These are phyloP conservation scores for Mycoemilia scoparia DNA, from an alignment of 192 early-diverging fungal species.

Conservation along the genomic window DNA sequence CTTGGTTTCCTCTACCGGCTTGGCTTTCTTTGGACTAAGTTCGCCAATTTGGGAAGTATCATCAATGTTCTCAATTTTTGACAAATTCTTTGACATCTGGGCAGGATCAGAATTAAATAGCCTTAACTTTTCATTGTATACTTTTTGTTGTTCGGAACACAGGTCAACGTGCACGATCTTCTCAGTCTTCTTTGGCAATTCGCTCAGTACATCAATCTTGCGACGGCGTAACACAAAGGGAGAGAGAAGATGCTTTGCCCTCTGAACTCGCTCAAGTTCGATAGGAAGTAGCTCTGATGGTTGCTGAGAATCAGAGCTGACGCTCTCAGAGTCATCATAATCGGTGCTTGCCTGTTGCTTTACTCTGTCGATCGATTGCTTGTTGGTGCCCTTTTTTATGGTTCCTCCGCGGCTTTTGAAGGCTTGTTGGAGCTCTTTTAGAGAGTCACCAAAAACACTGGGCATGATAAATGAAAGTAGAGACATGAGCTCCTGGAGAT, in stretches of 20 bases:
- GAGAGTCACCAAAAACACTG: slow-evolving; percentile 39
- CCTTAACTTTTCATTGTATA: slow-evolving; percentile 44
- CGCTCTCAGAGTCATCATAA: slow-evolving; percentile 19
- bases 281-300: slow-evolving; percentile 17
- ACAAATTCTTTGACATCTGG: no score
- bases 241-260: slow-evolving; percentile 65
- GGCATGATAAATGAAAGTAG: slow-evolving; percentile 80
- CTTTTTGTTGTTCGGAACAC: slow-evolving; percentile 22
- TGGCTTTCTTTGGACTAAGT: slow-evolving; percentile 3
- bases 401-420: no score
- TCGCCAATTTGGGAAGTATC: no score
- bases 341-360: slow-evolving; percentile 5
- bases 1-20: slow-evolving; percentile 2
- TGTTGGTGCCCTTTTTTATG: no score
- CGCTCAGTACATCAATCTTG: slow-evolving; percentile 50
- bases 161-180: slow-evolving; percentile 31
- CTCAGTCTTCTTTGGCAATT: slow-evolving; percentile 44
- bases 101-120: no score
- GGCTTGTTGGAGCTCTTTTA: slow-evolving; percentile 19
- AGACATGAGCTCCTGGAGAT: slow-evolving; percentile 69
- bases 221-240: slow-evolving; percentile 77
- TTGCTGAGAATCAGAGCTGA: no score
- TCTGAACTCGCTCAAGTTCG: slow-evolving; percentile 41
- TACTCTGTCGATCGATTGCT: slow-evolving; percentile 2
- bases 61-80: no score